Evolutionary conservation across 2,329 filamentous ascomycete species (phyloP), one percentile per base, ranked within the genome.

Genomic region (Arthrobotrys entomopaga): DNA sequence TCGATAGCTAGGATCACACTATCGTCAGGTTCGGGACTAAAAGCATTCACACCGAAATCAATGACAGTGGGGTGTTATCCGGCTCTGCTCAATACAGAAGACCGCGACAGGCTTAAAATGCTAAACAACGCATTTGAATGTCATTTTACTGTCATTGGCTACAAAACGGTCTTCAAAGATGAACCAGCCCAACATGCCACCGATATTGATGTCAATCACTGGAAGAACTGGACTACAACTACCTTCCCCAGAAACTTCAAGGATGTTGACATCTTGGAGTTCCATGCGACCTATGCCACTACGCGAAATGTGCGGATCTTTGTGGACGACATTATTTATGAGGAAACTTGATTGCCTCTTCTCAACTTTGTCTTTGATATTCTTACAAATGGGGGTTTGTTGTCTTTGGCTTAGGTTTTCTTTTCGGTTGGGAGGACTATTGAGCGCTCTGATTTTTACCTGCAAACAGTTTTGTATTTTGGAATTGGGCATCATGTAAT

Each of bases 61-160:
- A 19, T 74, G 2, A 34, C 26, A 15, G 59, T 54, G 0, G 11
- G 49, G 11, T 73, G 69, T 40, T 63, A 57, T 20, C 69, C 69
- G n/a, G 50, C 43, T 0, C 10, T 66, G 15, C 10, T 19, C 0
- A 49, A 38, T 3, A 38, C 52, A 1, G 48, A 63, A 26, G 61
- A 63, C 8, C 46, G 26, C 15, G n/a, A 60, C 16, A 58, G 49
- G 10, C 5, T 63, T 0, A 29, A 40, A 15, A 65, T 48, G 53
- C 24, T 59, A 20, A 29, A 22, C 11, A 50, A 56, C 3, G 42
- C 3, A 3, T 66, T 66, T 26, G 63, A 66, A 48, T 74, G 69
- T 20, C 63, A 74, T 22, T 74, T 49, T 16, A 74, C 69, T 0
- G 57, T 74, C 13, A 53, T 74, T 8, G 69, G 69, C 0, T 63